A percentile compares a stretch with the other conserved stretches of the same genome.
These are phyloP conservation scores for Histomonas meleagridis DNA, from an alignment of 208 protist genomes.

Conservation along the genomic window DNA sequence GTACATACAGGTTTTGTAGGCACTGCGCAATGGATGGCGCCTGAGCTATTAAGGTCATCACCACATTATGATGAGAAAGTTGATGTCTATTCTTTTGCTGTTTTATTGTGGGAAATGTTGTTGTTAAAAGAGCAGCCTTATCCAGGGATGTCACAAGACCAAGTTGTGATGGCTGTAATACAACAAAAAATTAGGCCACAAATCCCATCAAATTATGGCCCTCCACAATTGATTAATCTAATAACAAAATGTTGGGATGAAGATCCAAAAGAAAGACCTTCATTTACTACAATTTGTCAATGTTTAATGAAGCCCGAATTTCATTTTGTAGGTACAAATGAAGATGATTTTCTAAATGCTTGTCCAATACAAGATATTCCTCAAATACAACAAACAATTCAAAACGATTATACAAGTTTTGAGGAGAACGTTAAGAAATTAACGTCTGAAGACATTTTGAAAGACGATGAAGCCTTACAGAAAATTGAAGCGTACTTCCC, in stretches of 20 bases:
- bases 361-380: neutral
- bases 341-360: neutral
- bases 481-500: neutral
- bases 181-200: neutral
- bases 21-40: conserved; percentile 36
- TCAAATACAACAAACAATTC: neutral
- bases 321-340: neutral
- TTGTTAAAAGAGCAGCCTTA: conserved; percentile 44
- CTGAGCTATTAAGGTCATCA: neutral
- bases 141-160: neutral
- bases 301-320: neutral
- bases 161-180: neutral
- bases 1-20: conserved; percentile 21
- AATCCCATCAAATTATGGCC: neutral
- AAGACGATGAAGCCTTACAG: neutral
- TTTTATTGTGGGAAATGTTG: conserved; percentile 54
- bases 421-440: neutral
- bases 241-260: conserved; percentile 1
- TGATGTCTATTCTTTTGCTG: conserved; percentile 52
- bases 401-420: neutral
- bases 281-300: neutral
- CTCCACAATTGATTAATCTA: neutral
- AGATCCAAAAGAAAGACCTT: neutral
- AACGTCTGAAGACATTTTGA: neutral
- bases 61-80: conserved; percentile 47